Evolutionary conservation across 768 basidiomycete genomes (phyloP).

Genomic region (Tricholoma terreum): DNA sequence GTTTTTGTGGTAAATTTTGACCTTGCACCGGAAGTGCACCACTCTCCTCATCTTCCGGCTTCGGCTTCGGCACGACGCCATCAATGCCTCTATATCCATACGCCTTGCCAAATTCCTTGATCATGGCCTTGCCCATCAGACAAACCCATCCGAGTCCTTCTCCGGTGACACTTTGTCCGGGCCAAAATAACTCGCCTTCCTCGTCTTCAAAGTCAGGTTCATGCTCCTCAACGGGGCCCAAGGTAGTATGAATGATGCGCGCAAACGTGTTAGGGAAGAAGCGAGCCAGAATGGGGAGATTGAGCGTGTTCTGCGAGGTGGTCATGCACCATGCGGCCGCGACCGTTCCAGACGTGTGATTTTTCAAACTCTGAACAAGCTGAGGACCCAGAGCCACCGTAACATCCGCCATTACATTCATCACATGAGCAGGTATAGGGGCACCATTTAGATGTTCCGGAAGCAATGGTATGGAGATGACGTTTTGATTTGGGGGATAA

Average conservation of each 20-base stretch:
- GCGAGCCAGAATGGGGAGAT: conserved; percentile 62
- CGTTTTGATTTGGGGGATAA: conserved; percentile 27
- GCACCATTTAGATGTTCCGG: conserved; percentile 35
- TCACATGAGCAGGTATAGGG: conserved; percentile 41
- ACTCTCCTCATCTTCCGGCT: conserved; percentile 28
- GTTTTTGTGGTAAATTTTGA: conserved; percentile 12
- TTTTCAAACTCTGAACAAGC: conserved; percentile 41
- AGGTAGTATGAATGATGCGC: conserved; percentile 64
- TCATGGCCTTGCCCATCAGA: conserved; percentile 83
- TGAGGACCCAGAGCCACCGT: conserved; percentile 44
- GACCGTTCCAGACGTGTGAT: conserved; percentile 35
- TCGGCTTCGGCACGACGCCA: conserved; percentile 71
- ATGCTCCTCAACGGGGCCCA: conserved; percentile 64
- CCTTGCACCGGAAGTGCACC: conserved; percentile 8
- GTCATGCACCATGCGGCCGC: conserved; percentile 48
- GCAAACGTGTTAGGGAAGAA: conserved; percentile 76
- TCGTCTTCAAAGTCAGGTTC: conserved; percentile 84
- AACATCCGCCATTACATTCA: conserved; percentile 41
- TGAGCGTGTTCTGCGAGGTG: conserved; percentile 52
- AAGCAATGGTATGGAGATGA: conserved; percentile 36
- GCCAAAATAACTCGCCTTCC: conserved; percentile 86
- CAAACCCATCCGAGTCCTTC: conserved; percentile 88
- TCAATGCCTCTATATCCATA: conserved; percentile 71
- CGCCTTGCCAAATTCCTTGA: conserved; percentile 74
- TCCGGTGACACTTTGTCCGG: conserved; percentile 66